phyloP scores from a whole-genome alignment of 73 alveolate genomes.

The Paramecium tetraurelia region DNA sequence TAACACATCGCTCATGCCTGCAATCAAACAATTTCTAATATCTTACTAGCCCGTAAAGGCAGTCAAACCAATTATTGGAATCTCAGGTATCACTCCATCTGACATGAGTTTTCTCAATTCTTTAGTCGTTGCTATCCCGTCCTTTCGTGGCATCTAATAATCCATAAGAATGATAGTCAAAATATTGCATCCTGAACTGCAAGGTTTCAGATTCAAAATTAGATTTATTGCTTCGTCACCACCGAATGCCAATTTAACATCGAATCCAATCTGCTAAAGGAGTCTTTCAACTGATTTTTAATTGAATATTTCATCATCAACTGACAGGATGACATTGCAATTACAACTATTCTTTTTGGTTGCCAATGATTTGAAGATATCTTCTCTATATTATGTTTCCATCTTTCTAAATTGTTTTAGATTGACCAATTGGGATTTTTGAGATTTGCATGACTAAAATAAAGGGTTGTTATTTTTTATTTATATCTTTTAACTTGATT shows the following conservation, averaged over 20 bases:
- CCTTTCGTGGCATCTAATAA: not conserved
- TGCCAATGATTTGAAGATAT: not conserved
- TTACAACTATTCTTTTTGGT: not conserved
- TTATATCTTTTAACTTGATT: not conserved
- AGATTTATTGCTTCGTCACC: not conserved
- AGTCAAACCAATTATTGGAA: conserved; percentile 29
- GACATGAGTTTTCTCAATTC: not conserved
- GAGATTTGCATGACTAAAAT: not conserved
- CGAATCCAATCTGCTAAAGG: not conserved
- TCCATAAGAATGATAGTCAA: not conserved
- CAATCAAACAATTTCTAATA: not conserved
- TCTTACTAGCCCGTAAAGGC: conserved; percentile 20
- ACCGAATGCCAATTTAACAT: conserved; percentile 1
- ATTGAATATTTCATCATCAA: conserved; percentile 40
- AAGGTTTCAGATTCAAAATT: not conserved
- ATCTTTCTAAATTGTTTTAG: not conserved
- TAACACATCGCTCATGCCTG: conserved; percentile 42
- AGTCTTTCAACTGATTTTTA: conserved; percentile 11
- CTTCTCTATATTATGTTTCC: not conserved
- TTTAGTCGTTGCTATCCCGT: conserved; percentile 9
- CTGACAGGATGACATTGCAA: conserved; percentile 10
- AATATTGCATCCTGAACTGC: not conserved
- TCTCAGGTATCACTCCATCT: not conserved
- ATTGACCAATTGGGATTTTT: not conserved
- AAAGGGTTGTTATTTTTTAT: not conserved